Conservation (phyloP, 306 rosid genomes). For the Begonia fuchsioides region DNA sequence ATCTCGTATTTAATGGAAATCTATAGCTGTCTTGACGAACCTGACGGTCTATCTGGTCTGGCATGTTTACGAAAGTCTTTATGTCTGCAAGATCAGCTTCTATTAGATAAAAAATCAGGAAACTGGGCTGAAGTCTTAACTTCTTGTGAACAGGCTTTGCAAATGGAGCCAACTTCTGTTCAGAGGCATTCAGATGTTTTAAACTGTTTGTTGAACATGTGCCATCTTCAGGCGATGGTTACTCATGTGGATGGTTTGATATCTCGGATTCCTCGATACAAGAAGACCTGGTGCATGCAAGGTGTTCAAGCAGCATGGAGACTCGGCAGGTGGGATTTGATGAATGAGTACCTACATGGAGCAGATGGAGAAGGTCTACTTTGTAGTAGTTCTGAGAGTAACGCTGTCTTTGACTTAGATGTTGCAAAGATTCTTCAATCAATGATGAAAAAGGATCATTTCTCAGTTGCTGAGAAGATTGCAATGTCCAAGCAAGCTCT, state of each 20-base stretch:
- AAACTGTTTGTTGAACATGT: slow-evolving; percentile 84
- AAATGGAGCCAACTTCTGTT: slow-evolving; percentile 80
- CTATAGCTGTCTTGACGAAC: slow-evolving; percentile 87
- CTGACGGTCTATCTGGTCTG: slow-evolving; percentile 88
- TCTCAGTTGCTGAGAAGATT: slow-evolving; percentile 69
- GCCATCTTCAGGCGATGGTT: slow-evolving; percentile 98
- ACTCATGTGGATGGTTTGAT: slow-evolving; percentile 94
- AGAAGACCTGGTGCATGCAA: slow-evolving; percentile 97
- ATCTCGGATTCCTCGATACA: slow-evolving; percentile 71
- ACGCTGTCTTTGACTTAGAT: slow-evolving; percentile 88
- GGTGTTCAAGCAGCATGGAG: slow-evolving; percentile 99
- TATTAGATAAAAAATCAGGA: slow-evolving; percentile 77
- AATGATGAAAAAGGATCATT: slow-evolving; percentile 86
- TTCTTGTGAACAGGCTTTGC: slow-evolving; percentile 94
- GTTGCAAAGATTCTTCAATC: slow-evolving; percentile 95
- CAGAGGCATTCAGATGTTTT: slow-evolving; percentile 96
- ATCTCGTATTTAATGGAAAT: slow-evolving; percentile 86
- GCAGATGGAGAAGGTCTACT: slow-evolving; percentile 78
- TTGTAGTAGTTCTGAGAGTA: slow-evolving; percentile 76
- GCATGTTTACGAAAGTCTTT: slow-evolving; percentile 59
- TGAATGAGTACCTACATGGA: slow-evolving; percentile 89
- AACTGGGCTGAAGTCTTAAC: slow-evolving; percentile 95
- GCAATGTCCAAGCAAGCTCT: slow-evolving; percentile 82
- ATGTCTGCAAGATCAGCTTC: slow-evolving; percentile 76
- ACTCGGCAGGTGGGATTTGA: slow-evolving; percentile 96